A percentile compares a stretch with the other conserved stretches of the same genome.
phyloP scores from a whole-genome alignment of 1,139 yeast genomes.

The Geotrichum australiense region DNA sequence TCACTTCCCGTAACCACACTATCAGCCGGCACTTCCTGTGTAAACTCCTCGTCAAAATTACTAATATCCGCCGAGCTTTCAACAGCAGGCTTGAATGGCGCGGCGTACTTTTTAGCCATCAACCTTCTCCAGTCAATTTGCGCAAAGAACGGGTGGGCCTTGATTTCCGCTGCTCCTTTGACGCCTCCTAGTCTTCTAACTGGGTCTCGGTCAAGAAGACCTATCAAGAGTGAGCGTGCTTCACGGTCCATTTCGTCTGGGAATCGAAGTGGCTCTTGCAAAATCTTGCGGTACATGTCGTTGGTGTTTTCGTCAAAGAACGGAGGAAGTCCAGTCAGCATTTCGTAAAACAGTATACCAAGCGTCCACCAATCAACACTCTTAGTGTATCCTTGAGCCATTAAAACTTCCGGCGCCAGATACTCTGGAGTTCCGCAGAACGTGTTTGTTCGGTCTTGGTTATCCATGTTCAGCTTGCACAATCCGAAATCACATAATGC shows the following conservation, averaged over 20 bases:
- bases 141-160: constrained; percentile 76
- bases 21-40: constrained; percentile 89
- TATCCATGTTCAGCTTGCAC: constrained; percentile 89
- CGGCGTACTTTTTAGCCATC: constrained; percentile 80
- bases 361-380: constrained; percentile 99
- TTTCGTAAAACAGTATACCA: constrained; percentile 87
- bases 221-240: constrained; percentile 74
- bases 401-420: constrained; percentile 85
- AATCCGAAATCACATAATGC: constrained; percentile 96
- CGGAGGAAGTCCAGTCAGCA: constrained; percentile 96
- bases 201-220: constrained; percentile 82
- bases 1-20: constrained; percentile 83
- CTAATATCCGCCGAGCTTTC: constrained; percentile 82
- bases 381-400: constrained; percentile 92
- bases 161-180: constrained; percentile 80
- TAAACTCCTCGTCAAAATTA: constrained; percentile 88
- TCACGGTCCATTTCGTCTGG: constrained; percentile 85
- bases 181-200: constrained; percentile 58
- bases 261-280: constrained; percentile 81
- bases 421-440: constrained; percentile 98
- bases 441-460: constrained; percentile 82
- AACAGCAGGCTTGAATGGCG: constrained; percentile 93
- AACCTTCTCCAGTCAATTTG: constrained; percentile 89
- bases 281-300: constrained; percentile 86
- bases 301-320: constrained; percentile 93